Conservation (phyloP, 2,329 filamentous ascomycete species). For the Penicillium freii region DNA sequence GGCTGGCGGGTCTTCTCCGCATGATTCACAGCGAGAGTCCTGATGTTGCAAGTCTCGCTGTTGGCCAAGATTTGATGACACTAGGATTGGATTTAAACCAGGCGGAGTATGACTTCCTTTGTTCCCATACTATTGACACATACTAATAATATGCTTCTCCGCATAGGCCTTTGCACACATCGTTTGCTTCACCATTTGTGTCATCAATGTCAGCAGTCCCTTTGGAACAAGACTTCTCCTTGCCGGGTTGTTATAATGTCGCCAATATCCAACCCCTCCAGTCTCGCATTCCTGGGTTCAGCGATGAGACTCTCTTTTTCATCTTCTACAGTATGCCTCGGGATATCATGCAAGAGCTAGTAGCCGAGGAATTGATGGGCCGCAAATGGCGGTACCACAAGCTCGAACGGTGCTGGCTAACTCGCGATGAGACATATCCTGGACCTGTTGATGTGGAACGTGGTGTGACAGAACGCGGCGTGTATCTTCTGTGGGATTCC, state of each 20-base stretch:
- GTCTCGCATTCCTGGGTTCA: slow-evolving; percentile 58
- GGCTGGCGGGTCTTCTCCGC: slow-evolving; percentile 58
- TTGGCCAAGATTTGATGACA: slow-evolving; percentile 63
- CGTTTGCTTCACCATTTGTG: slow-evolving; percentile 63
- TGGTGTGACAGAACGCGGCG: slow-evolving; percentile 50
- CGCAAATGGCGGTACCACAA: slow-evolving; percentile 55
- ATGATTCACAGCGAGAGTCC: slow-evolving; percentile 56
- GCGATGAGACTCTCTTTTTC: slow-evolving; percentile 65
- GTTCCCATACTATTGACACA: not conserved
- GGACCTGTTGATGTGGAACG: slow-evolving; percentile 50
- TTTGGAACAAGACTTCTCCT: slow-evolving; percentile 61
- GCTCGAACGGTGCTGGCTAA: slow-evolving; percentile 53
- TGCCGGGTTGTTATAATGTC: slow-evolving; percentile 64
- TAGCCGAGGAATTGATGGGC: slow-evolving; percentile 60
- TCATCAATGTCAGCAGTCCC: slow-evolving; percentile 56
- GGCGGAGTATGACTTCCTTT: slow-evolving; percentile 50
- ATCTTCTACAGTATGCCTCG: slow-evolving; percentile 68
- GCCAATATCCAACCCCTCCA: slow-evolving; percentile 63
- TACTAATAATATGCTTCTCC: slow-evolving; percentile 25
- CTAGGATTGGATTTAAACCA: slow-evolving; percentile 64
- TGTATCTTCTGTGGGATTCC: slow-evolving; percentile 52
- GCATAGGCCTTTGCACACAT: slow-evolving; percentile 58
- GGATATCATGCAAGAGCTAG: slow-evolving; percentile 65
- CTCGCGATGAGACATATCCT: slow-evolving; percentile 48
- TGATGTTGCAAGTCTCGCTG: slow-evolving; percentile 54